Evolutionary conservation across 1,139 yeast genomes (phyloP), one percentile per base, ranked within the genome.

Genomic region (Geotrichum carabidarum): DNA sequence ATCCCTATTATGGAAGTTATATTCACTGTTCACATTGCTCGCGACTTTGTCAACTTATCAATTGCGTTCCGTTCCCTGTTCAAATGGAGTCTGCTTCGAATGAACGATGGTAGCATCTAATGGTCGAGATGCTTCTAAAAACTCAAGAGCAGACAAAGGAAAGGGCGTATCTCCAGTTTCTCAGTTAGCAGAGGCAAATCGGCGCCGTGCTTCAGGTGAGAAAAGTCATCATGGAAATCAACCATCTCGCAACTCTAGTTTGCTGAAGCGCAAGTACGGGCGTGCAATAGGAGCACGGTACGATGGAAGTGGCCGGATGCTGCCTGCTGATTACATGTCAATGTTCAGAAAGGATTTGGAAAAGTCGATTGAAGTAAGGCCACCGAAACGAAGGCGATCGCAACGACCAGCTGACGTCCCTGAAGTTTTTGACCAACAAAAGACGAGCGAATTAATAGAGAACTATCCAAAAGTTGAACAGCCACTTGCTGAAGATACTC

Each of bases 181-280:
- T 12, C 37, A 31, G 31, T 22, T 32, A 32, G 44, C 50, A 2
- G 44, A 47, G 27, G 50, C 50, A 7, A 47, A 17, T 22, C 31
- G 37, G 14, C 44, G 44, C 31, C 50, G 37, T 8, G 14, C 30
- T 27, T n/a, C 37, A 31, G 50, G 38, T 15, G 38, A 30, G 11
- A 30, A 38, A 22, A 44, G n/a, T 27, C 22, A 14, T 1, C 43
- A 18, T 15, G 6, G 37, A n/a, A 43, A 22, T n/a, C 30, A 11
- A 12, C 4, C 27, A 11, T 32, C 42, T 7, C 40, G 30, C 34
- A 35, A 41, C 42, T 34, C 48, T 6, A 35, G 15, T 11, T 5
- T 50, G 8, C 50, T 54, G 37, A 54, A 50, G 32, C 44, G 49
- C n/a, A 54, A 54, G 30, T 54, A 54, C 30, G 57, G 57, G 2